Evolutionary conservation across 2,329 filamentous ascomycete species (phyloP).

Genomic region (Epichloe elymi): DNA sequence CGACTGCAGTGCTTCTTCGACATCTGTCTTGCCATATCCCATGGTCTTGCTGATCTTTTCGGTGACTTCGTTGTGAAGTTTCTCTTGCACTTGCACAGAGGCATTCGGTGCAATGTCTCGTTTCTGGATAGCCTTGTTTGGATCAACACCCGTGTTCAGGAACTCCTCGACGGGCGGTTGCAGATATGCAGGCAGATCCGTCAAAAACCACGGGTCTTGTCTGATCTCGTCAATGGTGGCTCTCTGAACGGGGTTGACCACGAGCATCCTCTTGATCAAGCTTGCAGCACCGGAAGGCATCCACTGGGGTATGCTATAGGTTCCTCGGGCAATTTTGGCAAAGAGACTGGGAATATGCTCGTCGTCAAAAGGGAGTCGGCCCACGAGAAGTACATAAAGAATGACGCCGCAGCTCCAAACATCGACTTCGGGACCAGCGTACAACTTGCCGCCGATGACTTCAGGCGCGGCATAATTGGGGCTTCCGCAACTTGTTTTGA

Average conservation of each 20-base stretch:
- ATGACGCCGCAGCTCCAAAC: conserved; percentile 97
- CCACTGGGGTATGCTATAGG: conserved; percentile 84
- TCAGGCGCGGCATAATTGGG: conserved; percentile 97
- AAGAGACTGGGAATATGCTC: conserved; percentile 96
- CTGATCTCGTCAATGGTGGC: conserved; percentile 91
- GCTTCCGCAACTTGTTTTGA: conserved; percentile 96
- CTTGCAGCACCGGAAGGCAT: conserved; percentile 71
- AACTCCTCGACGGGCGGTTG: conserved; percentile 84
- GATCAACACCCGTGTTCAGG: conserved; percentile 84
- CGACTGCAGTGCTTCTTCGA: conserved; percentile 83
- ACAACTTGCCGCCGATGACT: conserved; percentile 94
- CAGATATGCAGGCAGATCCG: conserved; percentile 75
- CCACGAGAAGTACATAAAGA: conserved; percentile 68
- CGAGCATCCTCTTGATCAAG: conserved; percentile 85
- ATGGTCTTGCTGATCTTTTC: conserved; percentile 95
- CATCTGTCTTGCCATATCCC: conserved; percentile 91
- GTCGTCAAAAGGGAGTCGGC: conserved; percentile 92
- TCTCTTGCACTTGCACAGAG: conserved; percentile 67
- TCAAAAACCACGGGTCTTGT: conserved; percentile 85
- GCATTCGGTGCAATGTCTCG: conserved; percentile 70
- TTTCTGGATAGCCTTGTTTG: conserved; percentile 78
- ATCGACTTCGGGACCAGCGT: conserved; percentile 93
- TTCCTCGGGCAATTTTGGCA: conserved; percentile 91
- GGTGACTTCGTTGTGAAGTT: conserved; percentile 82
- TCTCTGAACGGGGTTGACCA: conserved; percentile 87